phyloP scores from a whole-genome alignment of 73 alveolate species.

The Paramecium sexaurelia region DNA sequence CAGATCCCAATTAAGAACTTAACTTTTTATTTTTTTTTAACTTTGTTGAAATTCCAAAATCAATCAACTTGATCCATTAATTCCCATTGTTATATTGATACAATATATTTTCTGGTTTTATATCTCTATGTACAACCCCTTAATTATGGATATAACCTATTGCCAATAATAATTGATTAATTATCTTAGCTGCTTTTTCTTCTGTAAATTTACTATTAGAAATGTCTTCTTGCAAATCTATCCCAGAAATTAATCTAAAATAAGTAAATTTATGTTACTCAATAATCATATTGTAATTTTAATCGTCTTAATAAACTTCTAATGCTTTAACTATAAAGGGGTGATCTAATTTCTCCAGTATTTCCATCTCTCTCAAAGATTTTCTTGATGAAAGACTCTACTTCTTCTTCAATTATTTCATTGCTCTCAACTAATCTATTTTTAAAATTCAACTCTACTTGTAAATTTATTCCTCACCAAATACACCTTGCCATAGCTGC shows the following conservation, averaged over 20 bases:
- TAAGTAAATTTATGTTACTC: slow-evolving; percentile 14
- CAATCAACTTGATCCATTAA: slow-evolving; percentile 54
- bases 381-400: not conserved
- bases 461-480: slow-evolving; percentile 11
- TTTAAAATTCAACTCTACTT: not conserved
- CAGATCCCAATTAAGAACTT: not conserved
- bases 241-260: not conserved
- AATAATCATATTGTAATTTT: slow-evolving; percentile 50
- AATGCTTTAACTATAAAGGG: slow-evolving; percentile 42
- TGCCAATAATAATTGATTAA: slow-evolving; percentile 75
- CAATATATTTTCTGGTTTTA: slow-evolving; percentile 82
- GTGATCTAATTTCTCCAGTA: slow-evolving; percentile 47
- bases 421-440: slow-evolving; percentile 17
- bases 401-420: not conserved
- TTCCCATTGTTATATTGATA: slow-evolving; percentile 40
- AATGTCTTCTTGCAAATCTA: slow-evolving; percentile 64
- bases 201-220: slow-evolving; percentile 58
- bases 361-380: slow-evolving; percentile 1
- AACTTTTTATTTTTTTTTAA: not conserved
- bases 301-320: slow-evolving; percentile 55
- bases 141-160: slow-evolving; percentile 79
- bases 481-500: slow-evolving; percentile 20
- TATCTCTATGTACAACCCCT: slow-evolving; percentile 80
- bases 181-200: slow-evolving; percentile 60
- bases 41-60: slow-evolving; percentile 55